Evolutionary conservation across 2,329 filamentous ascomycete genomes (phyloP).

Genomic region (Aspergillus udagawae): DNA sequence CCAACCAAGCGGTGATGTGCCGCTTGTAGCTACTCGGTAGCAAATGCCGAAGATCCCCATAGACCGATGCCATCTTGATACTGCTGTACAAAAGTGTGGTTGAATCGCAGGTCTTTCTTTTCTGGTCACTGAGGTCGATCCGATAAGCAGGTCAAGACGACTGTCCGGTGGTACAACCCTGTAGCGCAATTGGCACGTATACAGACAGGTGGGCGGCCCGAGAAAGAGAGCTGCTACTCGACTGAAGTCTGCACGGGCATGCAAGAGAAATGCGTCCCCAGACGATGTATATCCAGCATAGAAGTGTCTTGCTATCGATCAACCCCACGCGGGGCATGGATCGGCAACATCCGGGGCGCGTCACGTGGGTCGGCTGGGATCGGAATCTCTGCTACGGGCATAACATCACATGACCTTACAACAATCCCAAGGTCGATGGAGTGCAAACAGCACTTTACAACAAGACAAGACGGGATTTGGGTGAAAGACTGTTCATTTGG

Average conservation of each 20-base stretch:
- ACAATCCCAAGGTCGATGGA: too few relatives aligned
- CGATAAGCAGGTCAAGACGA: background rate
- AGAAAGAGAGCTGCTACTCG: background rate
- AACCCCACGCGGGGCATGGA: background rate
- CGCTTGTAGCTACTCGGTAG: slow-evolving; percentile 82
- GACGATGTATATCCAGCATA: background rate
- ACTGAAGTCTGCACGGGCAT: background rate
- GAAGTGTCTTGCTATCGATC: background rate
- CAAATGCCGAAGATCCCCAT: slow-evolving; percentile 65
- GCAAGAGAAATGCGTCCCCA: background rate
- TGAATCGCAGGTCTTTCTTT: too few relatives aligned
- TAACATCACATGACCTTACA: background rate
- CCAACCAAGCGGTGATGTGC: slow-evolving; percentile 77
- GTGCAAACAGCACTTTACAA: background rate
- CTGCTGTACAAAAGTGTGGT: background rate
- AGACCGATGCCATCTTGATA: slow-evolving; percentile 50
- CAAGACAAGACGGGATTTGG: too few relatives aligned
- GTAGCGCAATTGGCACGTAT: background rate
- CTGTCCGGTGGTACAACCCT: background rate
- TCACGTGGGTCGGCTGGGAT: background rate
- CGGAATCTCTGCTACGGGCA: background rate
- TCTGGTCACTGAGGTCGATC: background rate
- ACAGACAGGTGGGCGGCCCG: background rate
- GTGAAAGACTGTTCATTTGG: too few relatives aligned
- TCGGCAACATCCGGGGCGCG: background rate